Evolutionary conservation across 2,329 filamentous ascomycete genomes (phyloP), one percentile per base, ranked within the genome.

Genomic region (Beauveria sp.): DNA sequence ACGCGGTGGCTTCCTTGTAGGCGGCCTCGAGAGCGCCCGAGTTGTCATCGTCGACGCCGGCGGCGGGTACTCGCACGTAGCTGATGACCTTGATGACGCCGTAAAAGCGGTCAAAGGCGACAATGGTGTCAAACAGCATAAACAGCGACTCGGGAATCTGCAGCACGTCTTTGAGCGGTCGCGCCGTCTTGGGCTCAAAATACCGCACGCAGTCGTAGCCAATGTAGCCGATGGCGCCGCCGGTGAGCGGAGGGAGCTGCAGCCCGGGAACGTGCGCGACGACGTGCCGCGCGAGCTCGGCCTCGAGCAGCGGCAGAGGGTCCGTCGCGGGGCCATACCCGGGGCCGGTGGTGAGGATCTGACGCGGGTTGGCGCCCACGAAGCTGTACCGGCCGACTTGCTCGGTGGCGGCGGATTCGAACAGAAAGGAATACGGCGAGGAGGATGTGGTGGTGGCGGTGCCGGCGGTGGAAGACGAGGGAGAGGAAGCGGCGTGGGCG

Each of bases 141-240:
- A 99, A 98, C 34, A 98, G 80, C 63, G 91, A 93, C 80, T 99
- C 95, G 0, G 95, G 95, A 47, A 98, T 90, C 63, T 88, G 79
- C 24, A 98, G 82, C 34, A 96, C 83, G 75, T 99, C 95, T 75
- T 95, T 88, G 80, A 97, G 86, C 3, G 91, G 86, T 55, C 92
- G 85, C 28, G 87, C 87, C n/a, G 95, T 98, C 81, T 93, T 96
- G 64, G 95, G 95, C 80, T 99, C 95, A 68, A 99, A 99, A 77
- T 98, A 98, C 71, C 88, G 87, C 69, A 99, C 91, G 74, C 95
- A 99, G 73, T 99, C 95, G 72, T 99, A 99, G 58, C 93, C 93
- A 6, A 98, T 91, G 73, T 98, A 99, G 63, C 95, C 95, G 69
- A 99, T 91, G 14, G 93, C 95, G 55, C 95, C 95, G 46, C 93